Evolutionary conservation across 306 rosid species (phyloP), one percentile per base, ranked within the genome.

Genomic region (Lablab purpureus): DNA sequence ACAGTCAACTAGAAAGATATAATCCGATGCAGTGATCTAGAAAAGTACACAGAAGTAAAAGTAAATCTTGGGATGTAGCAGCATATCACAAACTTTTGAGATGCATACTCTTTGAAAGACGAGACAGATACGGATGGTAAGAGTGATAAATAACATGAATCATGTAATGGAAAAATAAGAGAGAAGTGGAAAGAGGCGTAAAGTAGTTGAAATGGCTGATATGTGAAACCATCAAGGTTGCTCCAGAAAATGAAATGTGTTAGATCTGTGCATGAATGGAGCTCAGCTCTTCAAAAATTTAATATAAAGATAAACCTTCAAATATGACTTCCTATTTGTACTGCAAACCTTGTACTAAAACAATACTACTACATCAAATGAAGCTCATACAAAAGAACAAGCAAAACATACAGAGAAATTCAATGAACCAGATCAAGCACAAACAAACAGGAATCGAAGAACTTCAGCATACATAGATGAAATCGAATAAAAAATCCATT

Each of bases 381-480:
- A 41, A 43, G 28, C 59, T 15, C 74, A 25, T 46, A 25, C 59
- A 14, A 69, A 7, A 68, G 40, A 46, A 51, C 23, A 73, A 45
- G 70, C 71, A n/a, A 28, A 28, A n/a, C 76, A 67, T 19, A 28
- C 0, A 19, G 32, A 62, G 34, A 52, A 27, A 71, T 32, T 55
- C 56, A 32, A 32, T 3, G 12, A 21, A 68, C 73, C 45, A 34
- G 36, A 73, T 52, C 4, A 51, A 19, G 72, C 60, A 63, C 70
- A 68, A 19, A 40, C 23, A 49, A 25, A 74, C n/a, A 32, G 22
- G 54, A 65, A 55, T 22, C 15, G 22, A 5, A 69, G 75, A 43
- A 69, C 62, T 23, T 25, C 10, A 73, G 74, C 55, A 68, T 43
- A 58, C 75, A 69, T 19, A 37, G n/a, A 50, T 36, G 50, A 8